phyloP scores from a whole-genome alignment of 2,329 filamentous ascomycete genomes.

The Botrytis deweyae region DNA sequence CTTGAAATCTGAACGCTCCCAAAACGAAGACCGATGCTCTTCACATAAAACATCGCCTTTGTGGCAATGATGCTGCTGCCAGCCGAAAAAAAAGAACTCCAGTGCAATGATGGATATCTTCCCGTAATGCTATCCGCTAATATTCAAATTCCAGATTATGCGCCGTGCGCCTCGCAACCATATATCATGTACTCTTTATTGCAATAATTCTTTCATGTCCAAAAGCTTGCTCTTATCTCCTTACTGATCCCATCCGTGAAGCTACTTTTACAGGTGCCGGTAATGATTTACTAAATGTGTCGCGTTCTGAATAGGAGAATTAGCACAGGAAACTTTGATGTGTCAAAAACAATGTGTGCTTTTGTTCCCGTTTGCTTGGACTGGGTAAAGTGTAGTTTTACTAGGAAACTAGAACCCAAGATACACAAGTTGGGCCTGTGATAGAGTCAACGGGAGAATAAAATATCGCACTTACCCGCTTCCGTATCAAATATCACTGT shows the following conservation, averaged over 20 bases:
- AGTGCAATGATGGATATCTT: slow-evolving; percentile 15
- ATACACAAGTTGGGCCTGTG: neutral
- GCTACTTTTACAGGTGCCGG: slow-evolving; percentile 39
- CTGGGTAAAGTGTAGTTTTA: neutral
- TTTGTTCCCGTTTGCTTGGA: slow-evolving; percentile 17
- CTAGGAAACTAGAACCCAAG: neutral
- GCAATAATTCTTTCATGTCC: slow-evolving; percentile 4
- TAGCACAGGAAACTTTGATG: neutral
- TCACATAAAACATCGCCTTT: neutral
- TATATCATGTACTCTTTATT: neutral
- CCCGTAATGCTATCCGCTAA: slow-evolving; percentile 21
- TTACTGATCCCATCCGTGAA: slow-evolving; percentile 39
- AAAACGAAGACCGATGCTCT: neutral
- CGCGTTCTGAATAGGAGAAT: slow-evolving; percentile 30
- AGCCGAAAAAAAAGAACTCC: slow-evolving; percentile 3
- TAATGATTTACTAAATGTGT: slow-evolving; percentile 38
- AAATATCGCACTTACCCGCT: slow-evolving; percentile 40
- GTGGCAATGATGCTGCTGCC: neutral
- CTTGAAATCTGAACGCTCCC: neutral
- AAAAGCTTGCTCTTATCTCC: slow-evolving; percentile 30
- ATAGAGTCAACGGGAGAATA: neutral
- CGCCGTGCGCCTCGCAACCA: slow-evolving; percentile 18
- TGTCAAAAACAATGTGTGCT: neutral
- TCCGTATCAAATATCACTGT: slow-evolving; percentile 80
- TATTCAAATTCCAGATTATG: slow-evolving; percentile 5